Base-by-base conservation (phyloP, 2,329 filamentous ascomycete genomes). In the Xenoacremonium recifei region DNA sequence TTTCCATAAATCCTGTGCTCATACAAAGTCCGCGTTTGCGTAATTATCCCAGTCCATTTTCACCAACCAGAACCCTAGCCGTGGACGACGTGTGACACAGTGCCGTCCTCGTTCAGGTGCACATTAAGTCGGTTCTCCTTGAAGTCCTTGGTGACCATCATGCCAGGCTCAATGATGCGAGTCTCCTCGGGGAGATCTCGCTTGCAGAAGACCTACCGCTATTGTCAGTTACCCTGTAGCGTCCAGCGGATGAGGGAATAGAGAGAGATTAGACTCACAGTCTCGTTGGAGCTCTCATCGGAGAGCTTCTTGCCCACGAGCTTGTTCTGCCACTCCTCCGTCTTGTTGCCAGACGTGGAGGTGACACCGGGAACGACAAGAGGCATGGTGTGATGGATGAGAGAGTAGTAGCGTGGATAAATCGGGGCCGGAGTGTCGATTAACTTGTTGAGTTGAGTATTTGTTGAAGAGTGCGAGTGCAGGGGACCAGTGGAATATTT, bases 261-360 rank as follows among this genome's bases (percentile, higher is more conserved):
- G 4, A 6, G 13, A 33, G 18, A 13, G 17, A 19, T 31, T 12
- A 17, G 23, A 52, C 72, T 40, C 64, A 84, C 81, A 7, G 71
- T 78, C 59, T 78, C 77, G 49, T 67, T 75, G 40, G 71, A 70
- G 15, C 44, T 11, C 15, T 64, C 60, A 9, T 54, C 79, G 10
- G 72, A 71, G 11, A 84, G 63, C 35, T 72, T 83, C 76, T 84
- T 85, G 58, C 81, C 81, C 34, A 80, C 73, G 4, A 85, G 69
- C 70, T 82, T 82, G 64, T 73, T 75, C 51, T 66, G 68, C 81
- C 81, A 85, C 55, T 80, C 70, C 45, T 79, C 68, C 25, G 72
- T 77, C 64, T 72, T 70, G 60, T 67, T 58, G 49, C 61, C 61
- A 30, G 69, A 63, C 47, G 65, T 67, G 48, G 65, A 69, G 49